Evolutionary conservation across 2,329 filamentous ascomycete genomes (phyloP), one percentile per base, ranked within the genome.

Genomic region (Fusarium sp.): DNA sequence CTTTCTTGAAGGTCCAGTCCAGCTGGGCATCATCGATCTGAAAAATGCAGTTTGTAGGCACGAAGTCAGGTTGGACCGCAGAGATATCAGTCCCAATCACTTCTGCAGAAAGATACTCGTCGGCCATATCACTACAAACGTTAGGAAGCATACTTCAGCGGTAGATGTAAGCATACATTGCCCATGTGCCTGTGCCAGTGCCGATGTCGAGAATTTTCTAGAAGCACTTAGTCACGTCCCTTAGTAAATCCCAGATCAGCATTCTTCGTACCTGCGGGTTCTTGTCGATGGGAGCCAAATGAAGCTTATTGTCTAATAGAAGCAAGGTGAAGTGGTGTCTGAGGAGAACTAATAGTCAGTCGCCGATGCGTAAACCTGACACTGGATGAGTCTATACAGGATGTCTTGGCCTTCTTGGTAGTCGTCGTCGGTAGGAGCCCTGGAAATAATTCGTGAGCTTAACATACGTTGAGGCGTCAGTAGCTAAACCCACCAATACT

Each of bases 151-250:
- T 15, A 43, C 6, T 6, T 18, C 5, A 10, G 5, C 5, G 3
- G n/a, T 13, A 4, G 10, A 15, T 31, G 7, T 6, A 33, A 31
- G 36, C 52, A 15, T 24, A 59, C 74, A 72, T 76, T 11, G 86
- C 83, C 87, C 87, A 88, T 63, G 86, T 84, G 4, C 87, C 87
- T 3, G 86, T 86, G 13, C 88, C 88, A 7, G 86, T 88, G 28
- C 86, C 85, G n/a, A 88, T 77, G 67, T 88, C 86, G 22, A 88
- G 78, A 13, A 77, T 57, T 40, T 48, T 66, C 66, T 70, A 40
- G 5, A 5, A 3, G 17, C 4, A 5, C 42, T 71, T 10, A 63
- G 54, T 38, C 20, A 8, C 18, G 3, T 13, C 5, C 7, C 6
- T 24, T 43, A 14, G n/a, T 3, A 20, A 17, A 17, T 2, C 4